A percentile compares a stretch with the other conserved stretches of the same genome.
Conservation (phyloP, 2,329 filamentous ascomycete genomes). For the Alternaria gansuensis region DNA sequence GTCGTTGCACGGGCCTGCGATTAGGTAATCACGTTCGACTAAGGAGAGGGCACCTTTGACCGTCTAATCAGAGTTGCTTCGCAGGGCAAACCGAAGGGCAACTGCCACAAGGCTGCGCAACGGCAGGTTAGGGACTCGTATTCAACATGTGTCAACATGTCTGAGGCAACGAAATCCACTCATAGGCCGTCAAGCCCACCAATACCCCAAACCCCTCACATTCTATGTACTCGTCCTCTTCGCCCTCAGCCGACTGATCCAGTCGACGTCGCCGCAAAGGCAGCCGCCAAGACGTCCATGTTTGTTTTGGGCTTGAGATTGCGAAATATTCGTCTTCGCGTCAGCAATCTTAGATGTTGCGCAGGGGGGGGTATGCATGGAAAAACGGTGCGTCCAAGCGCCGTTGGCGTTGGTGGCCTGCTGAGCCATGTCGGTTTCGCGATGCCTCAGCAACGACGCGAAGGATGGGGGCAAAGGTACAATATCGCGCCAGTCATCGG, state of each 20-base stretch:
- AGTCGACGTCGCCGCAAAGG: conserved; percentile 8
- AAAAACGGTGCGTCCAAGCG: conserved; percentile 21
- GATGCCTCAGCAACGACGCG: neutral
- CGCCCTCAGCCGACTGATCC: conserved; percentile 21
- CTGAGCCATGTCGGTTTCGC: neutral
- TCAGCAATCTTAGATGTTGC: conserved; percentile 37
- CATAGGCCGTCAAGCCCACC: conserved; percentile 19
- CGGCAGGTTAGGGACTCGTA: neutral
- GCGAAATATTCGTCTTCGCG: conserved; percentile 28
- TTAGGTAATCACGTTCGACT: too few species aligned
- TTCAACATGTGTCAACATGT: accelerated
- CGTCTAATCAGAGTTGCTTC: too few species aligned
- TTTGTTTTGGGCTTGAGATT: conserved; percentile 37
- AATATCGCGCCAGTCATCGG: conserved; percentile 10
- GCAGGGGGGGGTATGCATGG: conserved; percentile 14
- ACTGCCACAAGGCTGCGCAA: too few species aligned
- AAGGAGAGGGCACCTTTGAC: too few species aligned
- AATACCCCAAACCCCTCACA: conserved; percentile 35
- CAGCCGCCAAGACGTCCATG: conserved; percentile 29
- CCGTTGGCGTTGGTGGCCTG: conserved; percentile 28
- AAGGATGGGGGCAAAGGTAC: neutral
- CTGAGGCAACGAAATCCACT: neutral
- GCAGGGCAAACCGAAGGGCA: too few species aligned
- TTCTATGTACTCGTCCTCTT: conserved; percentile 16
- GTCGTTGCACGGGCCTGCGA: too few species aligned